These are phyloP conservation scores for Cicer cuneatum DNA, from an alignment of 306 rosid species.

Conservation along the genomic window DNA sequence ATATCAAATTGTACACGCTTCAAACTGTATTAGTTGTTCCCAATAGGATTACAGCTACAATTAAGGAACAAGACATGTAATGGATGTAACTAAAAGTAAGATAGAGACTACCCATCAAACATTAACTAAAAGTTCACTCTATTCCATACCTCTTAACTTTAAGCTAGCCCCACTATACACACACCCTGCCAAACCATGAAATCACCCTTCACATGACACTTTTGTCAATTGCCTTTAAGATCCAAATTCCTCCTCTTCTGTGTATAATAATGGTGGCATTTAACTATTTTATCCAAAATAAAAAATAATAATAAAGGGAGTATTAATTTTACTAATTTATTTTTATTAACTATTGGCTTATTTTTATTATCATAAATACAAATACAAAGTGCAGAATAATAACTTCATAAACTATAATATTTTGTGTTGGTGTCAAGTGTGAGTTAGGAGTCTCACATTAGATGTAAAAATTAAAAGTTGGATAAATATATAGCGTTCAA, in stretches of 20 bases:
- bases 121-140: conserved; percentile 37
- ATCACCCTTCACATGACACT: conserved; percentile 57
- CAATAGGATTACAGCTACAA: conserved; percentile 46
- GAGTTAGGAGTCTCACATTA: no score
- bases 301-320: no score
- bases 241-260: background rate
- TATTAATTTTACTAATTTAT: no score
- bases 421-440: no score
- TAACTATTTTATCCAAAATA: no score
- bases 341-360: no score
- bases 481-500: no score
- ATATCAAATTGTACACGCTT: conserved; percentile 42
- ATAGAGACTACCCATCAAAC: conserved; percentile 45
- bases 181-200: conserved; percentile 57
- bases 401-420: no score
- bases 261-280: no score
- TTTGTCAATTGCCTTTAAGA: conserved; percentile 47
- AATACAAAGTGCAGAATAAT: no score
- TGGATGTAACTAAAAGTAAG: conserved; percentile 38
- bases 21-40: conserved; percentile 23
- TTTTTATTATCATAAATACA: no score
- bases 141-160: conserved; percentile 47
- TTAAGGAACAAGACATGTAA: conserved; percentile 37
- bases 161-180: conserved; percentile 52
- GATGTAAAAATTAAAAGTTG: no score